Evolutionary conservation across 495 filamentous ascomycete species (phyloP), one percentile per base, ranked within the genome.

Genomic region (Aspergillus hancockii): DNA sequence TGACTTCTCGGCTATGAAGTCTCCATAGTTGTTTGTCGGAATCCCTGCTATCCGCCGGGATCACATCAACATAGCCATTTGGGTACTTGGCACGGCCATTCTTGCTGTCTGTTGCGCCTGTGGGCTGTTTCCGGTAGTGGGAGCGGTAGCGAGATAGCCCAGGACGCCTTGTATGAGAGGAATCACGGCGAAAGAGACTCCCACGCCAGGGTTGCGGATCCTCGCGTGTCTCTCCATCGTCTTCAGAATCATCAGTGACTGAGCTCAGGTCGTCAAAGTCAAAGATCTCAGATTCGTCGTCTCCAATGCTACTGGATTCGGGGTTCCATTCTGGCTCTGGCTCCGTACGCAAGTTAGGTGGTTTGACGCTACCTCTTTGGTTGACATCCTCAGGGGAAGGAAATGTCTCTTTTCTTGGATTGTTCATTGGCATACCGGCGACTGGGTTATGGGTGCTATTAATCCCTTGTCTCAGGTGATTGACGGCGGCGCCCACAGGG

Each of bases 61-160:
- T 30, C 22, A 68, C 50, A 28, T 68, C 63, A 31, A 66, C 34
- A 34, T 32, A 32, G 25, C 41, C 55, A 13, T 30, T 31, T n/a
- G 54, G 46, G 31, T 59, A 61, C 38, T 51, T 49, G 25, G 45
- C 23, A 41, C 61, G 47, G 22, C 45, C 31, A 25, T 25, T 28
- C 40, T 54, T 53, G 32, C n/a, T 25, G 9, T 52, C 45, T 4
- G n/a, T 25, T 13, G 36, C 45, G 38, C n/a, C 22, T 41, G 18
- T 51, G 36, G 61, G 54, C 31, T 53, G 50, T 43, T 61, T 67
- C 5, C 62, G 65, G 49, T 58, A 61, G 55, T 67, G 65, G 1
- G 56, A 59, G 16, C 64, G 61, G 59, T 62, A 60, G 32, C 38
- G 19, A 12, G 22, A 18, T 18, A 40, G 49, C 21, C 52, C 25